Conservation (phyloP, 1,284 basidiomycete genomes). For the Grifola frondosa region DNA sequence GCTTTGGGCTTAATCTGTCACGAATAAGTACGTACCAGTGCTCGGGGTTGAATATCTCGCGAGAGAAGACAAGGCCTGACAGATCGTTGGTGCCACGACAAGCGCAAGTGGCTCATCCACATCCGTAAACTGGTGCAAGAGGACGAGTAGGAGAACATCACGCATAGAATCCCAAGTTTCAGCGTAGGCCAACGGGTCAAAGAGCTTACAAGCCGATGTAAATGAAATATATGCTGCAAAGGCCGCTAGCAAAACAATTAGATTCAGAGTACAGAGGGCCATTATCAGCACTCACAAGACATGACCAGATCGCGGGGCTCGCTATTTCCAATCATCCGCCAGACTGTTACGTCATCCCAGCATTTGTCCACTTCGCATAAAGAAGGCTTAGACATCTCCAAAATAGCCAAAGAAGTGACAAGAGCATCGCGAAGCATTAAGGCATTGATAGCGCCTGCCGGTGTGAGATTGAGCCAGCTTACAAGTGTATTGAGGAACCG, state of each 20-base stretch:
- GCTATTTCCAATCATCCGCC: conserved; percentile 29
- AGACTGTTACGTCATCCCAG: conserved; percentile 28
- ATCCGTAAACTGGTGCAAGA: conserved; percentile 40
- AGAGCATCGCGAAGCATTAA: conserved; percentile 30
- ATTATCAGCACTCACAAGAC: conserved; percentile 30
- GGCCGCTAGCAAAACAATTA: conserved; percentile 38
- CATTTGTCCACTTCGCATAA: conserved; percentile 5
- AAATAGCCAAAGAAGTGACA: conserved; percentile 29
- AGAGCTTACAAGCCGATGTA: conserved; percentile 18
- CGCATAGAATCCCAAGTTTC: conserved; percentile 59
- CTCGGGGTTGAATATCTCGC: conserved; percentile 26
- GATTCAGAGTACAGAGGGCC: not conserved
- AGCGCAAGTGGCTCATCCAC: conserved; percentile 51
- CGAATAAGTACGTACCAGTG: conserved; percentile 33
- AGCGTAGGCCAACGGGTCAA: conserved; percentile 38
- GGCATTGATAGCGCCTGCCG: conserved; percentile 7
- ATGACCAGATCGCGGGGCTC: conserved; percentile 32
- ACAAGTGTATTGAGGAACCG: conserved; percentile 30
- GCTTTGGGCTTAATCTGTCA: not conserved
- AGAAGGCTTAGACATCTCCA: conserved; percentile 11
- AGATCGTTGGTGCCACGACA: conserved; percentile 48
- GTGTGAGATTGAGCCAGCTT: conserved; percentile 20
- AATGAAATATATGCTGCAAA: conserved; percentile 48
- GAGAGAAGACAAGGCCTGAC: conserved; percentile 44
- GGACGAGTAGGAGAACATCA: conserved; percentile 47